phyloP scores from a whole-genome alignment of 2,329 filamentous ascomycete genomes.

The Neospermospora avenae region DNA sequence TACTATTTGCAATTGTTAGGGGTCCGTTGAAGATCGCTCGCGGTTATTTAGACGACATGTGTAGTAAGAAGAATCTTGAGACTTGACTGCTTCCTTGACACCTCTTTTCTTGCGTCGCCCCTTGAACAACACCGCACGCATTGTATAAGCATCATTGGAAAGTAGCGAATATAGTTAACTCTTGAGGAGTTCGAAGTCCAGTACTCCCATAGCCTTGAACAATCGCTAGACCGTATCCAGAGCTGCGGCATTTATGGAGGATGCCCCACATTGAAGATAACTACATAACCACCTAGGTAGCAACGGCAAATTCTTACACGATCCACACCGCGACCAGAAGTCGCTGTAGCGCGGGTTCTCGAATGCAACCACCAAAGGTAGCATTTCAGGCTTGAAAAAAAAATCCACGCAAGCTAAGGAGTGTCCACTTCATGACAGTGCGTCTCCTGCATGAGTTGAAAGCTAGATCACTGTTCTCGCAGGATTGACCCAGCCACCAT shows the following conservation, averaged over 20 bases:
- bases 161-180: background rate
- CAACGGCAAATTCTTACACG: constrained; percentile 3
- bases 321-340: constrained; percentile 6
- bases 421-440: background rate
- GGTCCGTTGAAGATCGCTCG: background rate
- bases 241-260: background rate
- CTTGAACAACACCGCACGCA: background rate
- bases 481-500: background rate
- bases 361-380: background rate
- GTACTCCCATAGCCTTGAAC: background rate
- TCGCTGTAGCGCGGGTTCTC: background rate
- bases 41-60: background rate
- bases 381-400: background rate
- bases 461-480: background rate
- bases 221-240: background rate
- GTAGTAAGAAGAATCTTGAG: background rate
- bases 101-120: background rate
- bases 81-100: background rate
- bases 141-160: background rate
- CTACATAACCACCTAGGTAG: background rate
- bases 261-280: background rate
- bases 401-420: background rate
- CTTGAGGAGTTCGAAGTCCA: background rate
- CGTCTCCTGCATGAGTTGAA: background rate
- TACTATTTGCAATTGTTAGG: background rate